Conservation (phyloP, 2,329 filamentous ascomycete genomes). For the Penicillium sp. region DNA sequence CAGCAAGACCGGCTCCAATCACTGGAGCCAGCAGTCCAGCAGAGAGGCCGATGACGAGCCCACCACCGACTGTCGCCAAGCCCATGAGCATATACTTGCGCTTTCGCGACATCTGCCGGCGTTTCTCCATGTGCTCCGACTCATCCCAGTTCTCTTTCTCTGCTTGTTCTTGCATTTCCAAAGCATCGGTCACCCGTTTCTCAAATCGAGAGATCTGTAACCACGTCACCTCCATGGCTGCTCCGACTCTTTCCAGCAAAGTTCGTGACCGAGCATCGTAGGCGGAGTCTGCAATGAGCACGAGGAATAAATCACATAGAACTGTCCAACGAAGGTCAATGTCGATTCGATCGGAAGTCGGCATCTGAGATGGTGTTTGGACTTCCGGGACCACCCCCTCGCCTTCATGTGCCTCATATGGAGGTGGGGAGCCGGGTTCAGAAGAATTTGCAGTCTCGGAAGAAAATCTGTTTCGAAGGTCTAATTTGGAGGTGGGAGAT, state of each 20-base stretch:
- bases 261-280: constrained; percentile 88
- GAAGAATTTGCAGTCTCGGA: constrained; percentile 35
- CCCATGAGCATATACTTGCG: constrained; percentile 93
- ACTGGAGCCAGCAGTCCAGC: constrained; percentile 89
- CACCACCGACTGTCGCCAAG: constrained; percentile 90
- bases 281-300: constrained; percentile 91
- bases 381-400: constrained; percentile 73
- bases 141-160: constrained; percentile 98
- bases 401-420: constrained; percentile 61
- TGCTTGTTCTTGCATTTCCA: constrained; percentile 95
- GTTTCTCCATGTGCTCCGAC: constrained; percentile 84
- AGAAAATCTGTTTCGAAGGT: constrained; percentile 33
- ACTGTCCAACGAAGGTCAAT: constrained; percentile 97
- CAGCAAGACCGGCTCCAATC: constrained; percentile 89
- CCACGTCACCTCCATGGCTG: constrained; percentile 79
- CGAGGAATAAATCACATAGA: constrained; percentile 89
- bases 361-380: constrained; percentile 78
- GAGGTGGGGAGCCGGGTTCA: constrained; percentile 56
- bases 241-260: constrained; percentile 79
- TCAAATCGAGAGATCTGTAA: constrained; percentile 95
- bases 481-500: constrained; percentile 27
- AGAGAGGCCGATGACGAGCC: constrained; percentile 91
- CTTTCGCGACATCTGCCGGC: constrained; percentile 78
- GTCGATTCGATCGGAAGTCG: constrained; percentile 79
- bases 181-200: constrained; percentile 91